phyloP scores from a whole-genome alignment of 495 filamentous ascomycete species.

The Penicillium parvum region DNA sequence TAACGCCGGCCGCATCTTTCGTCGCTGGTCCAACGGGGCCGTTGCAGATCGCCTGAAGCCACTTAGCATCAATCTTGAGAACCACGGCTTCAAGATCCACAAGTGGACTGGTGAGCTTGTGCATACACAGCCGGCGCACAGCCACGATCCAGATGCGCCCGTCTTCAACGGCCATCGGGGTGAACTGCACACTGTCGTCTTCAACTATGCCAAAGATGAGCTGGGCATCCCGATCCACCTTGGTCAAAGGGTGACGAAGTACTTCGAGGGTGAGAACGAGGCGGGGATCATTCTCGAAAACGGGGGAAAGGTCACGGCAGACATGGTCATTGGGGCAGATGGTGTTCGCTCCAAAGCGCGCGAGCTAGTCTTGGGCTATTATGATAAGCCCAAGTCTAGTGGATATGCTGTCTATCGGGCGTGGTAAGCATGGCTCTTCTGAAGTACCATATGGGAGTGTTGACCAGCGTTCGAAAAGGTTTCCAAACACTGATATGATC shows the following conservation, averaged over 20 bases:
- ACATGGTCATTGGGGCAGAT: constrained; percentile 48
- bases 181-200: constrained; percentile 55
- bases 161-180: constrained; percentile 59
- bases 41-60: constrained; percentile 45
- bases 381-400: constrained; percentile 54
- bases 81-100: constrained; percentile 49
- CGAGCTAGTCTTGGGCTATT: constrained; percentile 54
- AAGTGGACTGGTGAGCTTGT: constrained; percentile 60
- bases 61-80: constrained; percentile 47
- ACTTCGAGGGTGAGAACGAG: constrained; percentile 51
- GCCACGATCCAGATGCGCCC: constrained; percentile 45
- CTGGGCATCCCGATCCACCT: constrained; percentile 54
- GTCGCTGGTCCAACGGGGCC: constrained; percentile 43
- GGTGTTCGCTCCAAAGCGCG: constrained; percentile 57
- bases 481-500: constrained; percentile 54
- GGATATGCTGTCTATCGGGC: constrained; percentile 57
- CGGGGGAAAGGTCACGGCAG: constrained; percentile 39
- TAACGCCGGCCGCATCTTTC: constrained; percentile 54
- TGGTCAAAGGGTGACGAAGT: constrained; percentile 46
- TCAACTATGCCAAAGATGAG: constrained; percentile 50
- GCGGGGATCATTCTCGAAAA: constrained; percentile 52
- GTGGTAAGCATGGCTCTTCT: constrained; percentile 24
- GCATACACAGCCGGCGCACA: constrained; percentile 47
- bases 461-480: constrained; percentile 38
- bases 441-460: too few species aligned